phyloP scores from a whole-genome alignment of 192 early-diverging fungal genomes.

The Allomyces macrogynus region DNA sequence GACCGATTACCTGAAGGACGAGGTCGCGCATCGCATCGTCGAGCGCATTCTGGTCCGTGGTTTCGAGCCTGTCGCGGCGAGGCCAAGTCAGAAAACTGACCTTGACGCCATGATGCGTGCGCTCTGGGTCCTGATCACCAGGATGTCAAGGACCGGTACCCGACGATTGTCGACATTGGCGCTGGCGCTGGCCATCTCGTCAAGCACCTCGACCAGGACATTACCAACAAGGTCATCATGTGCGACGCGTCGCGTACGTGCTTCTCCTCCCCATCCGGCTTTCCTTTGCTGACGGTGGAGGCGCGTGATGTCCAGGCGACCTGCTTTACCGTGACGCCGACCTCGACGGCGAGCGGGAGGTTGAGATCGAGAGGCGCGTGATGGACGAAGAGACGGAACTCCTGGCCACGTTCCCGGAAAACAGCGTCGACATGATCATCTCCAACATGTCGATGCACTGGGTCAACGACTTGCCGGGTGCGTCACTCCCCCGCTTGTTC shows the following conservation, averaged over 20 bases:
- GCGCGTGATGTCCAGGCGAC: neutral
- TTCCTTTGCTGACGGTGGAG: constrained; percentile 8
- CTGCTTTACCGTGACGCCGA: constrained; percentile 20
- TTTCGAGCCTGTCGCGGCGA: neutral
- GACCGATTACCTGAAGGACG: constrained; percentile 83
- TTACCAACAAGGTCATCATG: constrained; percentile 66
- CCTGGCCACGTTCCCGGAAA: constrained; percentile 47
- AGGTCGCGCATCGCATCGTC: constrained; percentile 64
- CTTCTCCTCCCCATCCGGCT: neutral
- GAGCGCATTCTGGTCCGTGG: constrained; percentile 55
- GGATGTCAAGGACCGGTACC: constrained; percentile 80
- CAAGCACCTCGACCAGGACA: constrained; percentile 60
- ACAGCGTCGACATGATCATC: constrained; percentile 72
- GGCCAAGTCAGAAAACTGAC: neutral
- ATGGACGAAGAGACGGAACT: constrained; percentile 55
- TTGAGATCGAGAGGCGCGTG: constrained; percentile 51
- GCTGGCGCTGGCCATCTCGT: constrained; percentile 71
- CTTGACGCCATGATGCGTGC: neutral
- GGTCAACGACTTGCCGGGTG: constrained; percentile 85
- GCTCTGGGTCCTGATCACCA: constrained; percentile 6
- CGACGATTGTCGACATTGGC: constrained; percentile 71
- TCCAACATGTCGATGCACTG: constrained; percentile 76
- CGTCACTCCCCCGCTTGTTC: neutral
- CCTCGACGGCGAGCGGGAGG: constrained; percentile 7
- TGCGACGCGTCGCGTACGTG: constrained; percentile 54